phyloP scores from a whole-genome alignment of 306 rosid genomes.

The Myrica gale region DNA sequence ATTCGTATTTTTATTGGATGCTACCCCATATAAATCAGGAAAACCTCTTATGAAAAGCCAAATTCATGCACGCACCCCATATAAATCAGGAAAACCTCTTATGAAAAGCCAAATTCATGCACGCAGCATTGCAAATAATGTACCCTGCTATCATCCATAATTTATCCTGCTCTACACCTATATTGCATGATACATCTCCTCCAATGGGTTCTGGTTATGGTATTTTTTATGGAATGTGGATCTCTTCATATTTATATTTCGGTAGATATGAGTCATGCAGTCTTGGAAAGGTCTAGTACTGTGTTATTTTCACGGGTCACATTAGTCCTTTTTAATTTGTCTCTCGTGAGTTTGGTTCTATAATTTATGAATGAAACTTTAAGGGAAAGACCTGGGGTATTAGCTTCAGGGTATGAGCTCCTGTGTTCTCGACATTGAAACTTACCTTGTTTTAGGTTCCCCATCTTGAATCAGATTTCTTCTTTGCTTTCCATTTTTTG shows the following conservation, averaged over 20 bases:
- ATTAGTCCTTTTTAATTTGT: not conserved
- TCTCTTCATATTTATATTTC: too few species aligned
- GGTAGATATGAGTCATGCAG: too few species aligned
- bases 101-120: too few species aligned
- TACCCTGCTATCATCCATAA: too few species aligned
- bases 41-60: too few species aligned
- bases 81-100: too few species aligned
- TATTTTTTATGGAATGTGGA: too few species aligned
- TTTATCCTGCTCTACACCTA: not conserved
- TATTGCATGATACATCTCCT: not conserved
- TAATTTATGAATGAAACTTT: not conserved
- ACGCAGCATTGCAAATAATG: too few species aligned
- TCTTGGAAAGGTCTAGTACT: not conserved
- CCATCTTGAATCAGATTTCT: not conserved
- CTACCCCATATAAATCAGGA: too few species aligned
- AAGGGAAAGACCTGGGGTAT: not conserved
- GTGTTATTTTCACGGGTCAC: not conserved
- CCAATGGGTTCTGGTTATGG: too few species aligned
- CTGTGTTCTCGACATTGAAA: not conserved
- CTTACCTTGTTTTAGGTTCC: not conserved
- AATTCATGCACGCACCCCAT: too few species aligned
- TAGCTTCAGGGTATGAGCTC: not conserved
- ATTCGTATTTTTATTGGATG: too few species aligned
- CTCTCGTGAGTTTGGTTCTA: not conserved
- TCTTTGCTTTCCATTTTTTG: not conserved